Conservation (phyloP, 306 rosid species). For the Ochetophila trinervis region DNA sequence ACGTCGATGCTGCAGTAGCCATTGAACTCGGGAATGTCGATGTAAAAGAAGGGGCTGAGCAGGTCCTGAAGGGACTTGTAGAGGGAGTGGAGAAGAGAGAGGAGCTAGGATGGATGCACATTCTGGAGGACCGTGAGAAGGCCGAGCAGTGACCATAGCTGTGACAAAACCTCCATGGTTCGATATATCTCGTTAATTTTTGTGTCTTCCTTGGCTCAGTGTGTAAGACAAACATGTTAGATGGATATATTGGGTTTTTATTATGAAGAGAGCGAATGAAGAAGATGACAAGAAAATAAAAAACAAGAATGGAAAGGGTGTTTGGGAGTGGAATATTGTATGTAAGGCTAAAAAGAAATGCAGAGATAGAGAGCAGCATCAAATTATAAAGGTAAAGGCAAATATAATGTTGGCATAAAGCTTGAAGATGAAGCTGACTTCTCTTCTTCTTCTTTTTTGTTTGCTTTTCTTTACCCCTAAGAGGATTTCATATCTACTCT, state of each 20-base stretch:
- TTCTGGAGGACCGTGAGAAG: conserved; percentile 78
- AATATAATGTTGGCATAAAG: conserved; percentile 28
- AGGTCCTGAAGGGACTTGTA: conserved; percentile 74
- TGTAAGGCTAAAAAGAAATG: too few relatives aligned
- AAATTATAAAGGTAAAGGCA: too few relatives aligned
- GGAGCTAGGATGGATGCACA: conserved; percentile 73
- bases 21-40: too few relatives aligned
- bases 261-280: not conserved
- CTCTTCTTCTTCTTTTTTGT: conserved; percentile 38
- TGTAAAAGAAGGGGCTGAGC: too few relatives aligned
- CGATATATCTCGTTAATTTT: not conserved
- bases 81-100: conserved; percentile 69
- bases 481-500: conserved; percentile 15
- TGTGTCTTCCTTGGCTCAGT: too few relatives aligned
- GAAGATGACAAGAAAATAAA: too few relatives aligned
- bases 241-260: not conserved
- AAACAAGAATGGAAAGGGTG: too few relatives aligned
- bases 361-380: too few relatives aligned
- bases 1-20: conserved; percentile 77
- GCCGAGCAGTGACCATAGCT: conserved; percentile 86
- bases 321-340: too few relatives aligned
- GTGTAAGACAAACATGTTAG: not conserved
- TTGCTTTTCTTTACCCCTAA: conserved; percentile 33
- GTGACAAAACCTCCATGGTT: conserved; percentile 71
- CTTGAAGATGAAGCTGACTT: conserved; percentile 44